A percentile compares a stretch with the other conserved stretches of the same genome.
Evolutionary conservation across 768 basidiomycete genomes (phyloP).

Genomic region (Leccinum obscurum): DNA sequence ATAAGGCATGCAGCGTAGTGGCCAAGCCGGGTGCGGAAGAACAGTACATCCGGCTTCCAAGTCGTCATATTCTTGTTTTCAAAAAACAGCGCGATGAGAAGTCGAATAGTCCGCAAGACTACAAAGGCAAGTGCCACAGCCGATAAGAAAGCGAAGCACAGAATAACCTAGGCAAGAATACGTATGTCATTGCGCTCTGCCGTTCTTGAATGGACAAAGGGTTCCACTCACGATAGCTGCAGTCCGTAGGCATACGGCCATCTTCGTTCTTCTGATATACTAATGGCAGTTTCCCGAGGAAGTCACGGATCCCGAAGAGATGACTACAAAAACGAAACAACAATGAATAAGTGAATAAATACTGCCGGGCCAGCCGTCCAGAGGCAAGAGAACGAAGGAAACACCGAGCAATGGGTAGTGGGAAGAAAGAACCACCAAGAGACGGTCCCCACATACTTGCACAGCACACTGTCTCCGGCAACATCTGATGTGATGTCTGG

Average conservation of each 20-base stretch:
- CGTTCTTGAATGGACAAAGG: neutral
- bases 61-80: constrained; percentile 27
- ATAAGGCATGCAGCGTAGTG: constrained; percentile 66
- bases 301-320: neutral
- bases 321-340: constrained; percentile 1
- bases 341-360: constrained; percentile 7
- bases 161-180: constrained; percentile 37
- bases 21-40: constrained; percentile 73
- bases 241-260: constrained; percentile 13
- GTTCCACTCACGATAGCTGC: constrained; percentile 24
- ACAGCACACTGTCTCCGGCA: constrained; percentile 1
- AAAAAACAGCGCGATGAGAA: constrained; percentile 40
- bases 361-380: constrained; percentile 26
- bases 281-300: constrained; percentile 1
- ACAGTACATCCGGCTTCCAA: constrained; percentile 48
- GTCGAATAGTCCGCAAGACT: constrained; percentile 46
- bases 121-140: constrained; percentile 53
- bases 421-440: constrained; percentile 13
- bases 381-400: constrained; percentile 31
- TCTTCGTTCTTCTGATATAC: neutral
- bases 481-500: constrained; percentile 7
- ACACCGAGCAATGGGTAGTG: constrained; percentile 12
- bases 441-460: neutral
- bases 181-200: neutral
- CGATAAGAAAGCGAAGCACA: constrained; percentile 55